These are phyloP conservation scores for Solanum peruvianum DNA, from an alignment of 257 asterid genomes.

Conservation along the genomic window DNA sequence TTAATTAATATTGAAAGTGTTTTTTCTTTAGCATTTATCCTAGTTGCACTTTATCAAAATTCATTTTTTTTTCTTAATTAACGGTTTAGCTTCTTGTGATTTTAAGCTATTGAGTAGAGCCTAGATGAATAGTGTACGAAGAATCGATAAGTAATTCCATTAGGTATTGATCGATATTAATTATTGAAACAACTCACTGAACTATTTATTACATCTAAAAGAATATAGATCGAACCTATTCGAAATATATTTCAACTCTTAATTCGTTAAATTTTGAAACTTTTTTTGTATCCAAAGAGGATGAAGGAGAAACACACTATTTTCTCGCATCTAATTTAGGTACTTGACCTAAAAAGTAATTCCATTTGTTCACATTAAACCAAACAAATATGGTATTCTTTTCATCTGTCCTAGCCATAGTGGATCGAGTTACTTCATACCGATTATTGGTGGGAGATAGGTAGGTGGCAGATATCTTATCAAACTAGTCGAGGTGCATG, in stretches of 20 bases:
- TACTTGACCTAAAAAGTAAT: not conserved
- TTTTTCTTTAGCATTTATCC: too few relatives aligned
- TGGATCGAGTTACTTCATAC: not conserved
- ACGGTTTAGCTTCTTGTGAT: not conserved
- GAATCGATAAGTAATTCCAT: not conserved
- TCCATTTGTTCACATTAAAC: not conserved
- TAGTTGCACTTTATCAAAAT: not conserved
- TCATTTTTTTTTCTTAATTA: not conserved
- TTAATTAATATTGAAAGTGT: not conserved
- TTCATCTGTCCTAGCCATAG: fast-evolving
- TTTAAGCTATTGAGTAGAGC: not conserved
- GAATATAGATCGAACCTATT: not conserved
- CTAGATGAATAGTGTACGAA: not conserved
- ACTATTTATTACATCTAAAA: not conserved
- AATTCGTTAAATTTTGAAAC: not conserved
- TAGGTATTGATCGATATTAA: not conserved
- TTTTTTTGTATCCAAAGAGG: not conserved
- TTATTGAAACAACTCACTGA: not conserved
- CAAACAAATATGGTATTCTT: not conserved
- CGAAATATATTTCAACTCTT: not conserved
- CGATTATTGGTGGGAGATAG: not conserved
- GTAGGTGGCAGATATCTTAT: fast-evolving
- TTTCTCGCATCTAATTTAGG: not conserved
- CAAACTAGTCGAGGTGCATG: not conserved
- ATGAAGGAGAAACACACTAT: not conserved